phyloP scores from a whole-genome alignment of 441 rosid genomes.

The Omphalea diandra region DNA sequence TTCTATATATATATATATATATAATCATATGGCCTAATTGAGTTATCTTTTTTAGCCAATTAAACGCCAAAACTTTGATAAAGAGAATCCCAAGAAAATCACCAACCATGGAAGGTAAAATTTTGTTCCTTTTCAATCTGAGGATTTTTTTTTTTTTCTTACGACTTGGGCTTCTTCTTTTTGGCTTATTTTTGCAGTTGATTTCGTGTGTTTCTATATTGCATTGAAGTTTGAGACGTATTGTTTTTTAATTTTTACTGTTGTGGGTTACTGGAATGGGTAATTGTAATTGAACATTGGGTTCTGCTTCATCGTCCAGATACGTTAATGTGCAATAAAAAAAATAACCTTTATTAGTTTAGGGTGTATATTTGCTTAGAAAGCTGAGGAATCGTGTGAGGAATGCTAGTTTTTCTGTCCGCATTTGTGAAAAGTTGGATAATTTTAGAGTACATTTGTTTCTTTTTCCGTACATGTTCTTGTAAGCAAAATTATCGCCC shows the following conservation, averaged over 20 bases:
- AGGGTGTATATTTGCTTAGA: constrained; percentile 18
- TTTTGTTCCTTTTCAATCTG: constrained; percentile 11
- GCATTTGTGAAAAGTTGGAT: not conserved
- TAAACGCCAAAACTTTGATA: constrained; percentile 11
- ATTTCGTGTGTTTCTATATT: not conserved
- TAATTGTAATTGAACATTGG: not conserved
- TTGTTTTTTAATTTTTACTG: constrained; percentile 3
- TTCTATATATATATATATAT: too few species aligned
- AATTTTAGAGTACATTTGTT: not conserved
- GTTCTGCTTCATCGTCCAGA: constrained; percentile 1
- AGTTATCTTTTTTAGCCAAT: constrained; percentile 28
- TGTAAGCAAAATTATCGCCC: not conserved
- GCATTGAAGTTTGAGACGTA: not conserved
- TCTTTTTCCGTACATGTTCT: not conserved
- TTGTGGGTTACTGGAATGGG: not conserved
- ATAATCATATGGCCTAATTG: constrained; percentile 11
- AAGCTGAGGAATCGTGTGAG: constrained; percentile 9
- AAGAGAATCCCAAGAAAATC: constrained; percentile 11
- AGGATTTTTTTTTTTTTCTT: constrained; percentile 17
- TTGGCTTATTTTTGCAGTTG: not conserved
- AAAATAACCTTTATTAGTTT: not conserved
- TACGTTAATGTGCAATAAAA: not conserved
- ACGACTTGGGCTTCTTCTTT: constrained; percentile 7
- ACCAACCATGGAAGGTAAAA: constrained; percentile 40
- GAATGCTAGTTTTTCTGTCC: constrained; percentile 12